phyloP scores from a whole-genome alignment of 371 early-diverging fungal species.

The Nematocida displodere region DNA sequence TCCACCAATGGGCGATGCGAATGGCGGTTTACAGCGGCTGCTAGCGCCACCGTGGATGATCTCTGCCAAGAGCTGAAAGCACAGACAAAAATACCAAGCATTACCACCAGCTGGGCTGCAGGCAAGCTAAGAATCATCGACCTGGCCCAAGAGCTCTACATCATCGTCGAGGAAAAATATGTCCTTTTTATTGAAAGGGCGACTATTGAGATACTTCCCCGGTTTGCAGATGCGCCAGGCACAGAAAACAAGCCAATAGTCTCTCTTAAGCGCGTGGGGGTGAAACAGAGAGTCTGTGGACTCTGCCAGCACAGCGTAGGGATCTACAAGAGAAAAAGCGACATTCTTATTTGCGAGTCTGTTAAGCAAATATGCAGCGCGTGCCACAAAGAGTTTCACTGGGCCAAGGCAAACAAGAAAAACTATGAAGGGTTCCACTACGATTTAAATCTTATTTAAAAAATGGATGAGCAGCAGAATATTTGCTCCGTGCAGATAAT shows the following conservation, averaged over 20 bases:
- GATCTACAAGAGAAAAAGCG: neutral
- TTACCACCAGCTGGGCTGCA: neutral
- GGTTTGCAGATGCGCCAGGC: neutral
- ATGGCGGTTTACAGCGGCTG: constrained; percentile 26
- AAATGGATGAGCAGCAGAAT: no score
- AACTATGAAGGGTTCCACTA: constrained; percentile 14
- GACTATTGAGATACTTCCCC: neutral
- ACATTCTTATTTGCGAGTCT: neutral
- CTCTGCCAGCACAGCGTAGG: constrained; percentile 4
- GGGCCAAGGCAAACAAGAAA: neutral
- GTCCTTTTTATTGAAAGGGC: constrained; percentile 2
- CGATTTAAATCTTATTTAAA: no score
- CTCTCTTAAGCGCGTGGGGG: constrained; percentile 1
- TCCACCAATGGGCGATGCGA: constrained; percentile 7
- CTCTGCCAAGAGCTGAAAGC: constrained; percentile 13
- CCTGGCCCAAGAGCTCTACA: neutral
- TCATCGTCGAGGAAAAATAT: neutral
- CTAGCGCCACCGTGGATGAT: constrained; percentile 3
- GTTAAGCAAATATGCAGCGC: constrained; percentile 11
- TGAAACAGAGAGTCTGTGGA: constrained; percentile 16
- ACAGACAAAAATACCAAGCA: neutral
- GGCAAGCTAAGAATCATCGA: neutral
- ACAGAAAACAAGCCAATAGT: neutral
- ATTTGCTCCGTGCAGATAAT: no score
- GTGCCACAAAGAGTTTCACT: constrained; percentile 44